Percentiles rank a stretch among this genome's conserved stretches.
These are phyloP conservation scores for Ricinus communis DNA, from an alignment of 345 rosid genomes.

Conservation along the genomic window DNA sequence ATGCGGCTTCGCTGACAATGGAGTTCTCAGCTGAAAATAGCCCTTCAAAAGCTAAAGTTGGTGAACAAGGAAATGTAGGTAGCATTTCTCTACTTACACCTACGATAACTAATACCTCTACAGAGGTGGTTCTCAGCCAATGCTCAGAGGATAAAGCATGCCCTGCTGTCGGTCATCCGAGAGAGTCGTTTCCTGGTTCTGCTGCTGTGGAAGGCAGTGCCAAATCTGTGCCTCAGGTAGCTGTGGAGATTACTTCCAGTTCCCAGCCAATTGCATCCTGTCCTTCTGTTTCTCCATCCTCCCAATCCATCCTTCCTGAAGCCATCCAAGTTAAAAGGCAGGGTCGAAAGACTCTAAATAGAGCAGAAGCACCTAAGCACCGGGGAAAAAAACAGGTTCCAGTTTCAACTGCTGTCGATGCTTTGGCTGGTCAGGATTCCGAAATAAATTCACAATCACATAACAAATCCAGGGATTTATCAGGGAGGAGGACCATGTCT, in stretches of 20 bases:
- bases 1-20: conserved; percentile 19
- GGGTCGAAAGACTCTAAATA: conserved; percentile 41
- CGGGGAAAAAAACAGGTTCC: conserved; percentile 45
- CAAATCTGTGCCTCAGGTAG: not conserved
- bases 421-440: conserved; percentile 31
- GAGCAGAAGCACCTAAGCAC: conserved; percentile 40
- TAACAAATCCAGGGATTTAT: conserved; percentile 28
- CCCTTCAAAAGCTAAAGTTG: conserved; percentile 9
- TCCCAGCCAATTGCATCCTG: conserved; percentile 30
- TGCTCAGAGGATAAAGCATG: conserved; percentile 6
- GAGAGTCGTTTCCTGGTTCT: conserved; percentile 12
- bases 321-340: conserved; percentile 36
- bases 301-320: conserved; percentile 27
- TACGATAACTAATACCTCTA: not conserved
- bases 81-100: conserved; percentile 5
- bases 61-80: conserved; percentile 13
- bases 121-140: conserved; percentile 14
- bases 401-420: conserved; percentile 29
- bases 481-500: conserved; percentile 26
- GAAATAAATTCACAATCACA: conserved; percentile 27
- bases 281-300: conserved; percentile 22
- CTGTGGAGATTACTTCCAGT: conserved; percentile 14
- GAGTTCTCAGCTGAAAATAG: conserved; percentile 15
- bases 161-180: not conserved
- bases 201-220: conserved; percentile 11